These are phyloP conservation scores for Starmerella tilneyi DNA, from an alignment of 805 yeast species.

Conservation along the genomic window DNA sequence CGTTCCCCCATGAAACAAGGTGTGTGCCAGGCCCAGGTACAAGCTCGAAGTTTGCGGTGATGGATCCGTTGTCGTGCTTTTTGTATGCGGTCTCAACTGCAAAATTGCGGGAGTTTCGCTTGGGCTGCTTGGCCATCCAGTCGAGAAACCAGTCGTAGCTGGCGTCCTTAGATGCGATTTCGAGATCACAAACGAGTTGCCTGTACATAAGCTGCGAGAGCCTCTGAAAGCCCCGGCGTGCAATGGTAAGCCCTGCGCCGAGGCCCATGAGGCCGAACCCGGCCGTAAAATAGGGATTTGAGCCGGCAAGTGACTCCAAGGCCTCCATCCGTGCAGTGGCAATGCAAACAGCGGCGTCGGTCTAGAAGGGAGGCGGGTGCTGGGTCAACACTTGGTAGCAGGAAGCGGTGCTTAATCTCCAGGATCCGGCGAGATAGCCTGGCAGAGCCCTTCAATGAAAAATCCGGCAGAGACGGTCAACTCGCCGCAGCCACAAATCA, in stretches of 20 bases:
- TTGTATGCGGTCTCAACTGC: conserved; percentile 78
- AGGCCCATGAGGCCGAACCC: conserved; percentile 95
- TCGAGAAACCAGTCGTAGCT: conserved; percentile 90
- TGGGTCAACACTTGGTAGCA: too few species aligned
- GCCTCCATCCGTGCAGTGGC: conserved; percentile 10
- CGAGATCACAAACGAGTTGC: conserved; percentile 80
- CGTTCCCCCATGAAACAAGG: conserved; percentile 71
- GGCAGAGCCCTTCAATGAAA: too few species aligned
- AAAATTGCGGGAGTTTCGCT: conserved; percentile 67
- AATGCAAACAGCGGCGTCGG: too few species aligned
- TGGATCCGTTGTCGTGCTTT: conserved; percentile 89
- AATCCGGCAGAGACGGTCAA: too few species aligned
- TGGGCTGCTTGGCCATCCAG: conserved; percentile 84
- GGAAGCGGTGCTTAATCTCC: too few species aligned
- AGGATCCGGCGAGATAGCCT: too few species aligned
- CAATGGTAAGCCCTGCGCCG: conserved; percentile 78
- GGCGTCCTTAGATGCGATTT: conserved; percentile 85
- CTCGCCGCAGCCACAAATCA: too few species aligned
- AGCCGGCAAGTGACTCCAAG: conserved; percentile 32
- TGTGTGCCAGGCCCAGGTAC: conserved; percentile 98
- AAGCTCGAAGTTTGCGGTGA: conserved; percentile 72
- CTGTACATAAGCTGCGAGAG: conserved; percentile 62
- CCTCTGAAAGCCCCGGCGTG: conserved; percentile 56
- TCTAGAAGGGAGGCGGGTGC: too few species aligned
- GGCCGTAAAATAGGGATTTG: conserved; percentile 94